Evolutionary conservation across 306 rosid genomes (phyloP).

Genomic region (Prunus campanulata): DNA sequence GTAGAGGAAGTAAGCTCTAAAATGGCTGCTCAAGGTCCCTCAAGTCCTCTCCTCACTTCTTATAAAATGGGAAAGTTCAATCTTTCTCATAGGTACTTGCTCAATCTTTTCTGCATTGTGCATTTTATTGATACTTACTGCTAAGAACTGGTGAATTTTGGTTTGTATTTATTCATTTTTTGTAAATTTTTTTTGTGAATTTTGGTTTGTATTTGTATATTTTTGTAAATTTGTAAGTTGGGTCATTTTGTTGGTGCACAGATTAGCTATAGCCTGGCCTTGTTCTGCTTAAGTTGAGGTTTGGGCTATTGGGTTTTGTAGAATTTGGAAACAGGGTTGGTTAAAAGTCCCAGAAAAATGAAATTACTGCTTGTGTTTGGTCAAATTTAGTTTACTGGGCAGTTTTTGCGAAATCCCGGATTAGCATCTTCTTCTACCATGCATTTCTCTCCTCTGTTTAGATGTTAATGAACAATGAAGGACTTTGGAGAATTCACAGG

Average conservation of each 20-base stretch:
- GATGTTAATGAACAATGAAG: too few relatives aligned
- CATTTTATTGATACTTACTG: too few relatives aligned
- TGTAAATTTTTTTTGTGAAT: too few relatives aligned
- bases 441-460: too few relatives aligned
- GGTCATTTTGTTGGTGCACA: background rate
- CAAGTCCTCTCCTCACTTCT: slow-evolving; percentile 40
- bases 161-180: background rate
- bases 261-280: background rate
- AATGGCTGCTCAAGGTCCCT: slow-evolving; percentile 15
- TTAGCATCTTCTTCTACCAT: background rate
- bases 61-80: slow-evolving; percentile 47
- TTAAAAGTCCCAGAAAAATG: background rate
- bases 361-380: background rate
- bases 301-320: background rate
- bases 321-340: background rate
- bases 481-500: too few relatives aligned
- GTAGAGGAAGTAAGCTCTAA: background rate
- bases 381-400: background rate
- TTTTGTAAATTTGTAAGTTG: background rate
- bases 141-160: too few relatives aligned
- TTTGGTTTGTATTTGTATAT: background rate
- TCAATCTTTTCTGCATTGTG: background rate
- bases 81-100: slow-evolving; percentile 47
- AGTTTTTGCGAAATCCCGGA: background rate
- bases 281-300: background rate